Percentiles rank a stretch among this genome's conserved stretches.
Evolutionary conservation across 2,329 filamentous ascomycete species (phyloP).

Genomic region (Aspergillus carbonarius): DNA sequence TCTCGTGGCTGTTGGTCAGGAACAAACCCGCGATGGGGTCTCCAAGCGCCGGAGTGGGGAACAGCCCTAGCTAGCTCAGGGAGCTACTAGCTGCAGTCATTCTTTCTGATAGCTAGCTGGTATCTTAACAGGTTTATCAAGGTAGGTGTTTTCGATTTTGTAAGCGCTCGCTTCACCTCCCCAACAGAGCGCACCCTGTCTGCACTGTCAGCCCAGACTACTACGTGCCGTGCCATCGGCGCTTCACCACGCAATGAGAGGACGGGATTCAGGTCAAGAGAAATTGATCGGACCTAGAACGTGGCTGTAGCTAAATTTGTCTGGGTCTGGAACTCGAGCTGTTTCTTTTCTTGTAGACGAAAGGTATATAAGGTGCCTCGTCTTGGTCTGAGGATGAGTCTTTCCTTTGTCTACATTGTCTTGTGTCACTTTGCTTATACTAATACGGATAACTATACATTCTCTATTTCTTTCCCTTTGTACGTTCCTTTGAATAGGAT

Average conservation of each 20-base stretch:
- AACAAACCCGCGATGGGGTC: conserved; percentile 10
- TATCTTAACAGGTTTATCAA: background rate
- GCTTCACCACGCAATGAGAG: conserved; percentile 2
- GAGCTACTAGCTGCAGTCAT: background rate
- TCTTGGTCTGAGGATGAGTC: background rate
- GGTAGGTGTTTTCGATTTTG: background rate
- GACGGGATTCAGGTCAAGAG: background rate
- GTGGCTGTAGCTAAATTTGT: background rate
- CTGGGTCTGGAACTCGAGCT: background rate
- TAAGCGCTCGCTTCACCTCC: conserved; percentile 4
- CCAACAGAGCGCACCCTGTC: background rate
- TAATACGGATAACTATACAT: background rate
- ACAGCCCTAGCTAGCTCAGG: background rate
- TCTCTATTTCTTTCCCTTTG: background rate
- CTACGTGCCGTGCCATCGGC: background rate
- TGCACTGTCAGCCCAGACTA: background rate
- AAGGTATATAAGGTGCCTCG: too few relatives aligned
- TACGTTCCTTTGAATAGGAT: background rate
- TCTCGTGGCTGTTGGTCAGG: conserved; percentile 28
- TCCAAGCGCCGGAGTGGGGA: conserved; percentile 32
- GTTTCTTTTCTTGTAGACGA: background rate
- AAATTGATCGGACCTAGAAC: background rate
- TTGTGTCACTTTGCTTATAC: background rate
- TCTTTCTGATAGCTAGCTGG: background rate
- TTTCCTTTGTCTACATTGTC: background rate